Percentiles rank a stretch among this genome's conserved stretches.
Conservation (phyloP, 2,329 filamentous ascomycete genomes). For the Lithohypha guttulata region DNA sequence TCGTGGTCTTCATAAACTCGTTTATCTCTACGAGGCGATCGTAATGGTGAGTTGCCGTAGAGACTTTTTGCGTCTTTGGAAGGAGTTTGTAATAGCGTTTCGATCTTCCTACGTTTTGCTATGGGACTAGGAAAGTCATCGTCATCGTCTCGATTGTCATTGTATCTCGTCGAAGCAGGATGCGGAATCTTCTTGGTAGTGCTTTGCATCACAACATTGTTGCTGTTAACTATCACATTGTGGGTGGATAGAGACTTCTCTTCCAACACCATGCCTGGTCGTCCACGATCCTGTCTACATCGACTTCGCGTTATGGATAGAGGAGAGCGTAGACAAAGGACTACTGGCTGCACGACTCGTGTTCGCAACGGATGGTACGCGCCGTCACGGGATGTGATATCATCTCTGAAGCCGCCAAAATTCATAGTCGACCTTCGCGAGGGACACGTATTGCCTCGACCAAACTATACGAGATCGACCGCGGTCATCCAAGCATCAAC, state of each 20-base stretch:
- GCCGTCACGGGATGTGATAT: slow-evolving; percentile 5
- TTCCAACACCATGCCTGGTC: slow-evolving; percentile 17
- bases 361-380: slow-evolving; percentile 3
- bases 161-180: slow-evolving; percentile 23
- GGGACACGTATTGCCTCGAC: no score
- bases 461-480: no score
- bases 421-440: no score
- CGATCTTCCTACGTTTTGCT: slow-evolving; percentile 22
- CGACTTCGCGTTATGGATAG: neutral
- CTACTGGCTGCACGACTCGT: slow-evolving; percentile 6
- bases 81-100: neutral
- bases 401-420: no score
- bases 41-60: no score
- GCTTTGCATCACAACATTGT: slow-evolving; percentile 15
- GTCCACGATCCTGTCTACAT: neutral
- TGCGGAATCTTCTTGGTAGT: slow-evolving; percentile 19
- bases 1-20: slow-evolving; percentile 11
- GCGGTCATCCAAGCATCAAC: no score
- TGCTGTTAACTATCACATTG: slow-evolving; percentile 15
- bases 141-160: slow-evolving; percentile 18
- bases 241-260: slow-evolving; percentile 15
- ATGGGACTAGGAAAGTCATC: slow-evolving; percentile 23
- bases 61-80: slow-evolving; percentile 9
- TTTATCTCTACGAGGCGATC: slow-evolving; percentile 12
- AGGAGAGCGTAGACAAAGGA: neutral